Evolutionary conservation across 176 grass and related monocot genomes (phyloP).

Genomic region (Alopecurus myosuroides): DNA sequence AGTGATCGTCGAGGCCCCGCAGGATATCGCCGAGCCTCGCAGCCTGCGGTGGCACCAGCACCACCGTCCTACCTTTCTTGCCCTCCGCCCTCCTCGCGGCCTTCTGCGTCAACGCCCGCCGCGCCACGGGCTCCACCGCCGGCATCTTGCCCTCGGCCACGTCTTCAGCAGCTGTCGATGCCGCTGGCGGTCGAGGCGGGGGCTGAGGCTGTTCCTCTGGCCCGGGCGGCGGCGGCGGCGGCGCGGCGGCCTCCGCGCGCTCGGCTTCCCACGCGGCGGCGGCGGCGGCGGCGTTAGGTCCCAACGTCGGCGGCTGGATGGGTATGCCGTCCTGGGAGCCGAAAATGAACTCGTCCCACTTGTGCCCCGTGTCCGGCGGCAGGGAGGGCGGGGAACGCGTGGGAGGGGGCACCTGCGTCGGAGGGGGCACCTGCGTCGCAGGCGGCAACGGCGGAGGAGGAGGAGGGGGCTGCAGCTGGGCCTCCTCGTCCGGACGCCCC

Average conservation of each 20-base stretch:
- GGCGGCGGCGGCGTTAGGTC: conserved; percentile 1
- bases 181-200: not conserved
- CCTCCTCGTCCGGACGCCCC: conserved; percentile 7
- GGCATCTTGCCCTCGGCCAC: conserved; percentile 33
- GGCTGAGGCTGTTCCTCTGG: not conserved
- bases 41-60: conserved; percentile 4
- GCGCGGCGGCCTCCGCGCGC: conserved; percentile 2
- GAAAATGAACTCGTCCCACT: conserved; percentile 28
- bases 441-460: not conserved
- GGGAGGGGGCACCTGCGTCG: not conserved
- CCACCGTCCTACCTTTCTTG: conserved; percentile 38
- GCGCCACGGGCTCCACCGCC: not conserved
- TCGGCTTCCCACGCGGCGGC: conserved; percentile 14
- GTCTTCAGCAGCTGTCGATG: conserved; percentile 7
- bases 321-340: conserved; percentile 21
- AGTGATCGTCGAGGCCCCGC: conserved; percentile 61
- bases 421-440: not conserved
- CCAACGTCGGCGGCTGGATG: conserved; percentile 35
- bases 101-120: conserved; percentile 18
- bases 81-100: conserved; percentile 39
- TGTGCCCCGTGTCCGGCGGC: not conserved
- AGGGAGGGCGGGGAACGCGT: conserved; percentile 28
- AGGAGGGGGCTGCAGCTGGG: not conserved
- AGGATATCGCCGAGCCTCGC: conserved; percentile 54
- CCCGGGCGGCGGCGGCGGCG: not conserved